A percentile compares a stretch with the other conserved stretches of the same genome.
Conservation (phyloP, 495 filamentous ascomycete genomes). For the Ascobolus immersus region DNA sequence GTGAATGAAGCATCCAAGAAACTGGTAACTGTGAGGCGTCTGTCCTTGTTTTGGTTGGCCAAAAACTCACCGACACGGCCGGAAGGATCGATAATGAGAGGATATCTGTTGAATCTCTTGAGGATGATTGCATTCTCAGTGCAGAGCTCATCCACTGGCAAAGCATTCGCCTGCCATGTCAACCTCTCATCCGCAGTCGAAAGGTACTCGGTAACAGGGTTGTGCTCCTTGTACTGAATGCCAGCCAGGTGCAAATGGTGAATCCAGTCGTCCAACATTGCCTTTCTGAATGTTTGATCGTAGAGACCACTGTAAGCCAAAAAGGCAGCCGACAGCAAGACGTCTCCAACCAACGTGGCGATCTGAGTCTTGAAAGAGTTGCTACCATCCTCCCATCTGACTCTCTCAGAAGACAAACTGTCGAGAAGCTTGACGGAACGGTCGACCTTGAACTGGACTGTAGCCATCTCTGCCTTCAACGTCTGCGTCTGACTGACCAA, state of each 20-base stretch:
- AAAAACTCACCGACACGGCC: conserved; percentile 84
- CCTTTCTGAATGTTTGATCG: conserved; percentile 90
- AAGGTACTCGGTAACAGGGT: conserved; percentile 85
- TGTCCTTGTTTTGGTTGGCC: conserved; percentile 76
- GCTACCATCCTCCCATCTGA: conserved; percentile 85
- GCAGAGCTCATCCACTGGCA: conserved; percentile 96
- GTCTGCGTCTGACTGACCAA: conserved; percentile 92
- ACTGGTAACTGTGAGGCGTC: conserved; percentile 84
- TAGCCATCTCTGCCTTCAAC: conserved; percentile 88
- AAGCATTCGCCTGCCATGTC: conserved; percentile 76
- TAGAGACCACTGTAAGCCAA: conserved; percentile 95
- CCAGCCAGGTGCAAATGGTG: conserved; percentile 74
- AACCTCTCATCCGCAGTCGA: conserved; percentile 90
- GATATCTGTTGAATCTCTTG: conserved; percentile 93
- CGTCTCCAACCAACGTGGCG: conserved; percentile 82
- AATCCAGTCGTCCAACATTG: conserved; percentile 93
- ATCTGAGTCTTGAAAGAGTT: conserved; percentile 96
- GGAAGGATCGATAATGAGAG: conserved; percentile 91
- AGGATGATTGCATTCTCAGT: conserved; percentile 96
- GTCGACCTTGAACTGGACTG: conserved; percentile 93
- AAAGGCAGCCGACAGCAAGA: conserved; percentile 83
- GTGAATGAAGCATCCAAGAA: conserved; percentile 96
- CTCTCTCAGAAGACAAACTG: conserved; percentile 78
- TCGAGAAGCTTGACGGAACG: conserved; percentile 82
- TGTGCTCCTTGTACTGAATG: conserved; percentile 74